Evolutionary conservation across 2,329 filamentous ascomycete genomes (phyloP).

Genomic region (Clathrospora elynae): DNA sequence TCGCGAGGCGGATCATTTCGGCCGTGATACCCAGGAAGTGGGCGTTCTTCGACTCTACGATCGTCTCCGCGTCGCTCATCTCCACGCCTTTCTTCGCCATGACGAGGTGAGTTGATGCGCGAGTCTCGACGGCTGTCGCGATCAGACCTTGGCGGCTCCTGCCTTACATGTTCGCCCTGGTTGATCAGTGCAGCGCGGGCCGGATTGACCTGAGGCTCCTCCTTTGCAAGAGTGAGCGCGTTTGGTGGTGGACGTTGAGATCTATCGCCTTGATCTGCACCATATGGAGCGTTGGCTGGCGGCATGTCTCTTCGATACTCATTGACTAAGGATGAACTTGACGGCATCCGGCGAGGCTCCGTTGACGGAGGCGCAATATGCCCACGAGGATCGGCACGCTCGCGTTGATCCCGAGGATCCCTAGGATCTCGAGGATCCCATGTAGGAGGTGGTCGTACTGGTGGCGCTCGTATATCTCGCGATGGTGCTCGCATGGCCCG

Average conservation of each 20-base stretch:
- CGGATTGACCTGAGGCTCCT: conserved; percentile 48
- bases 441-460: conserved; percentile 25
- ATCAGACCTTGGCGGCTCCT: conserved; percentile 35
- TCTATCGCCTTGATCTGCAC: conserved; percentile 31
- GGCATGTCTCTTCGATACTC: conserved; percentile 39
- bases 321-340: conserved; percentile 26
- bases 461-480: conserved; percentile 38
- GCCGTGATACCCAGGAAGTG: conserved; percentile 27
- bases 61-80: conserved; percentile 30
- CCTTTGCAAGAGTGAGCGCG: conserved; percentile 18
- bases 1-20: conserved; percentile 36
- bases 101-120: conserved; percentile 38
- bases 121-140: conserved; percentile 39
- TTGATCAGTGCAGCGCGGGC: conserved; percentile 52
- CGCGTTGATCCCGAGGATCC: conserved; percentile 37
- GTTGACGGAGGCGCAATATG: conserved; percentile 24
- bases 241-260: conserved; percentile 24
- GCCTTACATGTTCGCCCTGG: conserved; percentile 33
- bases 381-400: conserved; percentile 40
- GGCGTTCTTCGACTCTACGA: conserved; percentile 36
- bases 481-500: conserved; percentile 41
- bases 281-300: conserved; percentile 22
- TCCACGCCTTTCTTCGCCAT: conserved; percentile 31
- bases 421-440: conserved; percentile 38
- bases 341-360: conserved; percentile 31